Conservation (phyloP, 2,329 filamentous ascomycete species). For the Byssothecium circinans region DNA sequence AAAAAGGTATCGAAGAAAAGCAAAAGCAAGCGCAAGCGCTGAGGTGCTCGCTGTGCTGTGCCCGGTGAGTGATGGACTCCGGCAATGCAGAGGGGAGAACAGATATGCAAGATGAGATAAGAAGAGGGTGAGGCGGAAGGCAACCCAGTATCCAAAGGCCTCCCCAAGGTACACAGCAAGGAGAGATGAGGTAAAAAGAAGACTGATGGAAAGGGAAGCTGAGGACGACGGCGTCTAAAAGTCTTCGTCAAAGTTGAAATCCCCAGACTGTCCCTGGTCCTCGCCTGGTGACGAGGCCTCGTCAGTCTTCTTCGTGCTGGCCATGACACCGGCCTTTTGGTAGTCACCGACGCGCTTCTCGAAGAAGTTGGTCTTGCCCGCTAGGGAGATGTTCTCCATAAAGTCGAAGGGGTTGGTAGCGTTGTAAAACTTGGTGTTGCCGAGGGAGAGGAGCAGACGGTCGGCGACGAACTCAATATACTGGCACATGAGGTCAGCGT, state of each 20-base stretch:
- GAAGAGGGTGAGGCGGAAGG: constrained; percentile 23
- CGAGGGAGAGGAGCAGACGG: constrained; percentile 86
- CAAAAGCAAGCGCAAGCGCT: constrained; percentile 19
- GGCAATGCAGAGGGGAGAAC: constrained; percentile 35
- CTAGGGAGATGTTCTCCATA: constrained; percentile 99
- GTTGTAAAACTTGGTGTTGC: constrained; percentile 93
- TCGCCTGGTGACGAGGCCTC: constrained; percentile 48
- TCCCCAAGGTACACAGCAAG: constrained; percentile 29
- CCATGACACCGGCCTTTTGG: constrained; percentile 99
- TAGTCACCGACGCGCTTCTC: constrained; percentile 99
- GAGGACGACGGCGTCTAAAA: constrained; percentile 63
- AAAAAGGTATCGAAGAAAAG: constrained; percentile 33
- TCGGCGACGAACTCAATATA: constrained; percentile 99
- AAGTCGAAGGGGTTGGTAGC: constrained; percentile 97
- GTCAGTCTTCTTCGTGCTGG: constrained; percentile 72
- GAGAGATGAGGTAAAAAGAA: constrained; percentile 20
- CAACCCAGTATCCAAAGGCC: constrained; percentile 28
- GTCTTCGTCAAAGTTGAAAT: constrained; percentile 94
- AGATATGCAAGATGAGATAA: constrained; percentile 28
- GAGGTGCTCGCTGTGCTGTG: constrained; percentile 11
- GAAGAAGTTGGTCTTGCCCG: constrained; percentile 99
- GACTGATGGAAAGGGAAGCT: no score
- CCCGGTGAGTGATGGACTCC: constrained; percentile 23
- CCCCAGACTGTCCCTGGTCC: constrained; percentile 59
- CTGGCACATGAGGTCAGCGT: constrained; percentile 95